Base-by-base conservation (phyloP, 2,329 filamentous ascomycete genomes). In the Botrytis deweyae region DNA sequence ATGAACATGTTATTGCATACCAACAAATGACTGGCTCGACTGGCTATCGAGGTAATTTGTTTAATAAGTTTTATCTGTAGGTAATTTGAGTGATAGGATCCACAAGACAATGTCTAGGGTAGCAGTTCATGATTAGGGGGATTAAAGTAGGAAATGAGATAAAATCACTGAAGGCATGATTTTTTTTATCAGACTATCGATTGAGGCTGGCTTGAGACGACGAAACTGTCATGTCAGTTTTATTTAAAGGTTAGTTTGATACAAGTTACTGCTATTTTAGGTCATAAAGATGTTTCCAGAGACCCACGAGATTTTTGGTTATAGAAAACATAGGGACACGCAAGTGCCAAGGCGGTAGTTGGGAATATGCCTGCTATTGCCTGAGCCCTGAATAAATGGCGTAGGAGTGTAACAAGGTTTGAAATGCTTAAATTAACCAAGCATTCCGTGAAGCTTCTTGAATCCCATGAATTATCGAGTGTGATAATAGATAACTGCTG, bases 311-410 rank as follows among this genome's bases (percentile, higher is more conserved):
- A 7, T 40, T 58, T 29, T 33, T 16, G 42, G 5, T 64, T 42
- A 1, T 18, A n/a, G 16, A 44, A 58, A 58, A 22, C 7, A 29
- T 29, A 64, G 40, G 62, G n/a, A 64, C 40, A 64, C 62, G 62
- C 62, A 64, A 64, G 62, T 67, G 44, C 64, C 64, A 67, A 67
- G 64, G 25, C 64, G 64, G 64, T 46, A 67, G 44, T 67, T 49
- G 25, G 33, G 29, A 67, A 9, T n/a, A 63, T 63, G 61, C 61
- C 36, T 62, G 59, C 36, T 18, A 18, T 20, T 44, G 62, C 5
- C 40, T 64, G 62, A 29, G 62, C 40, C 40, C 25, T 33, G 62
- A 44, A n/a, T 16, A 16, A n/a, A 49, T 49, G 25, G 46, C 22
- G 46, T 25, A 22, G 46, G 46, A 52, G 29, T 67, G 64, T 52